Percentiles rank a stretch among this genome's conserved stretches.
These are phyloP conservation scores for Aspergillus homomorphus DNA, from an alignment of 495 filamentous ascomycete genomes.

Conservation along the genomic window DNA sequence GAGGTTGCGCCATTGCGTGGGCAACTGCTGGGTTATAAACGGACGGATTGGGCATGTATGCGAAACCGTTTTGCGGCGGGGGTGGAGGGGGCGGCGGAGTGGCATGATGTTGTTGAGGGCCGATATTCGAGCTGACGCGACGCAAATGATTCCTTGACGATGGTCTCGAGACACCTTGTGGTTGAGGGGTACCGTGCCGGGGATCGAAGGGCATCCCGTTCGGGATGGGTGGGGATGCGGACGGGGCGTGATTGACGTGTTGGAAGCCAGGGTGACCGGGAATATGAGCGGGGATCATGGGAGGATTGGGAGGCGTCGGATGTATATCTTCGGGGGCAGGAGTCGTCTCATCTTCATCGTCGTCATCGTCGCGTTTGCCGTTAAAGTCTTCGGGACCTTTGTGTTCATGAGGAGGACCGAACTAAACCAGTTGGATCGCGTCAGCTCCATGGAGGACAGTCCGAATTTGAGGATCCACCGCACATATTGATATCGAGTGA, in stretches of 20 bases:
- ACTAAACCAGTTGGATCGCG: conserved; percentile 48
- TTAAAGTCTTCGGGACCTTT: conserved; percentile 93
- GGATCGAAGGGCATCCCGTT: conserved; percentile 72
- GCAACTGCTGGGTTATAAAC: conserved; percentile 76
- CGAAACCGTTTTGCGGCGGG: conserved; percentile 68
- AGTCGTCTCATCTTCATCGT: conserved; percentile 68
- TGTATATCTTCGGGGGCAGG: conserved; percentile 61
- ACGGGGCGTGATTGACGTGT: conserved; percentile 82
- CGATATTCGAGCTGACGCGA: conserved; percentile 71
- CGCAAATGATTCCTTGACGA: conserved; percentile 76
- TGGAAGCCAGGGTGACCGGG: conserved; percentile 70
- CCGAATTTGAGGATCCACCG: conserved; percentile 32
- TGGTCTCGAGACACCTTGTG: conserved; percentile 71
- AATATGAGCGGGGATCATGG: conserved; percentile 71
- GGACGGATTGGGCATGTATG: conserved; percentile 80
- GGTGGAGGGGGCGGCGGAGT: conserved; percentile 55
- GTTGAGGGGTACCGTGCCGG: conserved; percentile 77
- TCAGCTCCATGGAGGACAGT: conserved; percentile 4
- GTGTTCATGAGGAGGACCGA: conserved; percentile 88
- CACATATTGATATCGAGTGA: conserved; percentile 86
- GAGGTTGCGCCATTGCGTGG: conserved; percentile 38
- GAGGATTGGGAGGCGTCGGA: conserved; percentile 45
- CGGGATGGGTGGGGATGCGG: conserved; percentile 82
- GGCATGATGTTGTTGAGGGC: conserved; percentile 59
- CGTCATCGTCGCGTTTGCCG: conserved; percentile 76